Evolutionary conservation across 2,329 filamentous ascomycete species (phyloP).

Genomic region (Penicillium sp.): DNA sequence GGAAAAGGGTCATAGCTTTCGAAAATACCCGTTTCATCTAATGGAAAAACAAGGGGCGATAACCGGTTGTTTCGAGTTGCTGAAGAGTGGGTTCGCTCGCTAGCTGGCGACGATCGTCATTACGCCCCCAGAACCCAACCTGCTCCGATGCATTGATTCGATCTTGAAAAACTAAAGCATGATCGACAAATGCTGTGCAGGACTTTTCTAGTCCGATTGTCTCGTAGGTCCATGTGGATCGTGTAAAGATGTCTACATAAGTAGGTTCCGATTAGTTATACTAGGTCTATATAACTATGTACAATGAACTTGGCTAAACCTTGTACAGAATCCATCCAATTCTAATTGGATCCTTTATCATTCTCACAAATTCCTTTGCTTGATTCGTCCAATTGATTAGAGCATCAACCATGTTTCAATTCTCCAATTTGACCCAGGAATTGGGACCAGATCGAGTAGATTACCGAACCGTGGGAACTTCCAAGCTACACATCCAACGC

Average conservation of each 20-base stretch:
- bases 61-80: conserved; percentile 23
- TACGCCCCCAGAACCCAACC: conserved; percentile 4
- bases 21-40: conserved; percentile 6
- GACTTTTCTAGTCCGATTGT: not conserved
- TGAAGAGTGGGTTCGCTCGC: conserved; percentile 20
- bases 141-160: not conserved
- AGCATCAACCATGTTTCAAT: conserved; percentile 9
- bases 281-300: no score
- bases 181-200: not conserved
- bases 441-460: conserved; percentile 8
- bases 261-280: no score
- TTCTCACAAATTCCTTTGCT: no score
- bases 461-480: not conserved
- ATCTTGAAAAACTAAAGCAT: not conserved
- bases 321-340: not conserved
- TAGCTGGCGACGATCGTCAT: conserved; percentile 24
- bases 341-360: not conserved
- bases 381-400: not conserved
- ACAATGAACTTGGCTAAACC: not conserved
- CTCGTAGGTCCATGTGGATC: no score
- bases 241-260: no score
- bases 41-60: conserved; percentile 8
- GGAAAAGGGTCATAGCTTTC: not conserved
- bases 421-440: not conserved
- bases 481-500: not conserved